Percentiles rank a stretch among this genome's conserved stretches.
These are phyloP conservation scores for Athelia sp. DNA, from an alignment of 1,284 basidiomycete genomes.

Conservation along the genomic window DNA sequence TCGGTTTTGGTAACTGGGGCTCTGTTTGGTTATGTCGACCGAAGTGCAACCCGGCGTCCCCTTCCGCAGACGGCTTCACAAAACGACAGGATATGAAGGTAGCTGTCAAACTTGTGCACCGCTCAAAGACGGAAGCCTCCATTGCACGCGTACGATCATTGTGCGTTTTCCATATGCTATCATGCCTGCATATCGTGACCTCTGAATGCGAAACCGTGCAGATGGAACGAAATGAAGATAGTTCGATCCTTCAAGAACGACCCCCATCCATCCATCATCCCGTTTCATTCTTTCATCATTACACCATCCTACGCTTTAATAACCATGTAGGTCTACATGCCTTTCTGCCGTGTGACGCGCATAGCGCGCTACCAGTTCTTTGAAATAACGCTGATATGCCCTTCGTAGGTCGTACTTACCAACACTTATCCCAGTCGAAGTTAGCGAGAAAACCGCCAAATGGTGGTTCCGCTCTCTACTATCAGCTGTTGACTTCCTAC, in stretches of 20 bases:
- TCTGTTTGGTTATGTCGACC: slow-evolving; percentile 74
- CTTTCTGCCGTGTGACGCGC: background rate
- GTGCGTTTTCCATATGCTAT: slow-evolving; percentile 36
- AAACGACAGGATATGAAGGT: slow-evolving; percentile 49
- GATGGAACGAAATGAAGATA: slow-evolving; percentile 96
- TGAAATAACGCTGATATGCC: slow-evolving; percentile 14
- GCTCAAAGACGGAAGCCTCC: slow-evolving; percentile 73
- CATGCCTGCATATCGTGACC: slow-evolving; percentile 10
- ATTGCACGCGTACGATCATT: slow-evolving; percentile 83
- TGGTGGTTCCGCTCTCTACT: slow-evolving; percentile 83
- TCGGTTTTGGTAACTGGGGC: slow-evolving; percentile 86
- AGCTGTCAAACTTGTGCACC: slow-evolving; percentile 87
- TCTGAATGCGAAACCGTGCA: slow-evolving; percentile 21
- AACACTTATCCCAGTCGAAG: slow-evolving; percentile 76
- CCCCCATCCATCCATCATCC: slow-evolving; percentile 85
- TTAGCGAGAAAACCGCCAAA: slow-evolving; percentile 71
- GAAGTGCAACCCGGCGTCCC: slow-evolving; percentile 39
- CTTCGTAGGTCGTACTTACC: slow-evolving; percentile 66
- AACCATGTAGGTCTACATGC: slow-evolving; percentile 65
- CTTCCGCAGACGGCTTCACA: slow-evolving; percentile 26
- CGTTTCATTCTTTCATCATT: slow-evolving; percentile 90
- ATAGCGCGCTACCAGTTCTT: background rate
- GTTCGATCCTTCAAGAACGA: slow-evolving; percentile 76
- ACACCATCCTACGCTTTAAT: slow-evolving; percentile 85
- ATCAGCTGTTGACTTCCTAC: slow-evolving; percentile 86